Conservation (phyloP, 2,329 filamentous ascomycete species). For the Mycosphaerella sp. region DNA sequence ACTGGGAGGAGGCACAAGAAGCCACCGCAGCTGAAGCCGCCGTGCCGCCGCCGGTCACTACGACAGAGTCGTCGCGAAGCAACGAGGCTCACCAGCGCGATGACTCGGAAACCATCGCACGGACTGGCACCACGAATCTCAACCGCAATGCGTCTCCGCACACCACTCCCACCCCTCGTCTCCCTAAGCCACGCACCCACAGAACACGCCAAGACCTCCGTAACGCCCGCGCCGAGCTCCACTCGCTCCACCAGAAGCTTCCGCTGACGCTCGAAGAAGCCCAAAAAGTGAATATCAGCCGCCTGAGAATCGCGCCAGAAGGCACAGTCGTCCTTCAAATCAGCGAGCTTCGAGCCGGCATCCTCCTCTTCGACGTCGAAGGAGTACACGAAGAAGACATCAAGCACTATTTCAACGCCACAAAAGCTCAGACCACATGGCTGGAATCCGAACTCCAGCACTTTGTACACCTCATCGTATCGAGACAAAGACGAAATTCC, state of each 20-base stretch:
- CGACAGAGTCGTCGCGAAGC: background rate
- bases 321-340: background rate
- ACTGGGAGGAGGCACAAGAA: background rate
- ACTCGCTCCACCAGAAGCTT: background rate
- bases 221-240: background rate
- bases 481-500: background rate
- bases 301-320: background rate
- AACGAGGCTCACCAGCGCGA: too few species aligned
- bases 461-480: background rate
- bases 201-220: background rate
- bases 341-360: background rate
- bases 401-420: background rate
- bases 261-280: background rate
- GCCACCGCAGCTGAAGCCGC: background rate
- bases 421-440: background rate
- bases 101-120: too few species aligned
- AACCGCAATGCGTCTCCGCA: background rate
- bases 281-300: background rate
- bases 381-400: background rate
- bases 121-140: background rate
- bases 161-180: background rate
- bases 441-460: background rate
- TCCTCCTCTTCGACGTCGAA: background rate
- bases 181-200: background rate
- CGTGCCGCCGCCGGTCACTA: background rate